Conservation (phyloP, 257 asterid species). For the Capsicum rhomboideum region DNA sequence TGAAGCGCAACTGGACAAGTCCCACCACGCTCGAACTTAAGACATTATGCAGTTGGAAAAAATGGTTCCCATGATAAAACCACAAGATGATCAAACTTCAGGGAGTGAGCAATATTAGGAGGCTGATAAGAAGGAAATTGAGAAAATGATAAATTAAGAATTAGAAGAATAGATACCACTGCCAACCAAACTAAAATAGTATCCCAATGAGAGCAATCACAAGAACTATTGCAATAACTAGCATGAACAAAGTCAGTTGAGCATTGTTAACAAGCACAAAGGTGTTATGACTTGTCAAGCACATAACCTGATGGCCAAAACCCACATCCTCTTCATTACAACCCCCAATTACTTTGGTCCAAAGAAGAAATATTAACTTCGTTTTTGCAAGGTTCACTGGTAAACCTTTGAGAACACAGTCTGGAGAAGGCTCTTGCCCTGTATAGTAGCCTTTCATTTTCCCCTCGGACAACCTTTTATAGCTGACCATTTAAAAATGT, state of each 20-base stretch:
- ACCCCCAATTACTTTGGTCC: not conserved
- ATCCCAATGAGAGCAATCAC: too few relatives aligned
- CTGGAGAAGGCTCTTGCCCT: not conserved
- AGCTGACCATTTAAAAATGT: too few relatives aligned
- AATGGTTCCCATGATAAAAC: not conserved
- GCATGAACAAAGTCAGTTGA: too few relatives aligned
- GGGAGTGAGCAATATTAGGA: not conserved
- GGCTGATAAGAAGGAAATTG: too few relatives aligned
- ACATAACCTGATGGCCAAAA: too few relatives aligned
- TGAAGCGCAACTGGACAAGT: not conserved
- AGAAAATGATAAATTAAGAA: too few relatives aligned
- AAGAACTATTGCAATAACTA: too few relatives aligned
- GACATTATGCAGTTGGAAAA: not conserved
- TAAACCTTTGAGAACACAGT: not conserved
- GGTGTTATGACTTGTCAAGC: not conserved
- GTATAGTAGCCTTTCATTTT: not conserved
- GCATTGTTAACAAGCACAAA: too few relatives aligned
- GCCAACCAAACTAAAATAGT: not conserved
- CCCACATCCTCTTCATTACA: too few relatives aligned
- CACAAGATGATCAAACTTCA: not conserved
- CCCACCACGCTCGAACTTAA: not conserved
- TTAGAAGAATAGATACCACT: too few relatives aligned
- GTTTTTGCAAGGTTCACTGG: not conserved
- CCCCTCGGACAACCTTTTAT: not conserved
- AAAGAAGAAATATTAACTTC: not conserved